A percentile compares a stretch with the other conserved stretches of the same genome.
phyloP scores from a whole-genome alignment of 192 early-diverging fungal genomes.

The Gigaspora rosea region DNA sequence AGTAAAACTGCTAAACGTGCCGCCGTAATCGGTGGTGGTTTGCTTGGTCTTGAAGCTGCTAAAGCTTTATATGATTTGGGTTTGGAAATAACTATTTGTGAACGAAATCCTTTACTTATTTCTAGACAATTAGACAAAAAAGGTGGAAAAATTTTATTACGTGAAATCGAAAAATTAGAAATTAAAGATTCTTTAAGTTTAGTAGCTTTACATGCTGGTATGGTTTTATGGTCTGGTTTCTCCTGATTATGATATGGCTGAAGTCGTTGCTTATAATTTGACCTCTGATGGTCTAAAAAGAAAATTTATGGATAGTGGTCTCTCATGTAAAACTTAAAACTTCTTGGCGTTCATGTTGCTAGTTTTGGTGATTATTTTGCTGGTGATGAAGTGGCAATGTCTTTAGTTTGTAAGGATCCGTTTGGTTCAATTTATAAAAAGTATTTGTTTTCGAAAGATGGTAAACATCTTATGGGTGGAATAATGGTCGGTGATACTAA shows the following conservation, averaged over 20 bases:
- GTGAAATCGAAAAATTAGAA: constrained; percentile 58
- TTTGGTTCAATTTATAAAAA: constrained; percentile 63
- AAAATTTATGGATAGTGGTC: constrained; percentile 46
- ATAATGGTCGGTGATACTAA: constrained; percentile 70
- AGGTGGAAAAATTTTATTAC: constrained; percentile 50
- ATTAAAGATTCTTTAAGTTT: constrained; percentile 33
- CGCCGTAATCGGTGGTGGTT: constrained; percentile 64
- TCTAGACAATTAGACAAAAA: constrained; percentile 60
- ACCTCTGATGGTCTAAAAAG: constrained; percentile 24
- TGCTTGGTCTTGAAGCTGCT: constrained; percentile 69
- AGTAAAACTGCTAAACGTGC: constrained; percentile 43
- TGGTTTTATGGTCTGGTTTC: constrained; percentile 62
- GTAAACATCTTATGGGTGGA: constrained; percentile 65
- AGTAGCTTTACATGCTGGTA: constrained; percentile 49
- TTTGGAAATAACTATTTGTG: constrained; percentile 52
- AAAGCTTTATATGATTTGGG: constrained; percentile 60
- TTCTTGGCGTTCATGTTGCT: constrained; percentile 70
- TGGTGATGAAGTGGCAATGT: constrained; percentile 36
- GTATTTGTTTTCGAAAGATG: constrained; percentile 62
- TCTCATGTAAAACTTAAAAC: constrained; percentile 71
- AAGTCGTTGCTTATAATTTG: constrained; percentile 58
- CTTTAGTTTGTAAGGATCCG: constrained; percentile 52
- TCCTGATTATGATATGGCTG: constrained; percentile 76
- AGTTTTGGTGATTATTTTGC: constrained; percentile 72
- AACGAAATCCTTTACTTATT: constrained; percentile 53